Conservation (phyloP, 2,329 filamentous ascomycete genomes). For the Epichloe sp. region DNA sequence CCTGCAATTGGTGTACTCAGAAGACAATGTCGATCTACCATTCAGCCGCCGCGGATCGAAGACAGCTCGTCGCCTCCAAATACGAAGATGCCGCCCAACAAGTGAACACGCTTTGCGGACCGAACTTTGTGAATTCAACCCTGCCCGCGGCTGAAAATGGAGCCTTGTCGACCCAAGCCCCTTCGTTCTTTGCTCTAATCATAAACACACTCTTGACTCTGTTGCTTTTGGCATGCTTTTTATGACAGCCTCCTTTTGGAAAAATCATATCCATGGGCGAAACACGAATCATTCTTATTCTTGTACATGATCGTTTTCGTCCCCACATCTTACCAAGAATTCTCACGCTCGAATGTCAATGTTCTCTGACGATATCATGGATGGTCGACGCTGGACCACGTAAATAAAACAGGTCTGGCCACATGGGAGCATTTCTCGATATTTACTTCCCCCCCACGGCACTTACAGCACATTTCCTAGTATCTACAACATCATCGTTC, state of each 20-base stretch:
- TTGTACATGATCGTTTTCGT: not conserved
- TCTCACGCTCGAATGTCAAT: too few species aligned
- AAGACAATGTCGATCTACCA: constrained; percentile 75
- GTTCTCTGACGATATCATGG: too few species aligned
- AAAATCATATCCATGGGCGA: not conserved
- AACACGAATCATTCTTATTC: not conserved
- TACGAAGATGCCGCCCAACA: constrained; percentile 61
- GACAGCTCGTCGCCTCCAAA: constrained; percentile 51
- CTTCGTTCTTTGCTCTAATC: constrained; percentile 7
- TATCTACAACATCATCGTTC: not conserved
- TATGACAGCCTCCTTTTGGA: constrained; percentile 7
- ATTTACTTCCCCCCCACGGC: not conserved
- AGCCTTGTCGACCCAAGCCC: constrained; percentile 6
- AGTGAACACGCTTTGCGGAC: constrained; percentile 54
- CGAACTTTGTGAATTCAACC: constrained; percentile 43
- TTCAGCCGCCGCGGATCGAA: constrained; percentile 49
- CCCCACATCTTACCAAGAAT: too few species aligned
- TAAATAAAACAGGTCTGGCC: not conserved
- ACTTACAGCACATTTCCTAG: not conserved
- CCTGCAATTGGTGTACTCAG: constrained; percentile 63
- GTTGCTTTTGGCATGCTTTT: constrained; percentile 8
- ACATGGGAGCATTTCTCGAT: not conserved
- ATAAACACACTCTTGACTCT: constrained; percentile 7
- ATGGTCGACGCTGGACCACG: too few species aligned
- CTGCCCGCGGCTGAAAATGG: constrained; percentile 25